phyloP scores from a whole-genome alignment of 768 basidiomycete species.

The Kwoniella pini region DNA sequence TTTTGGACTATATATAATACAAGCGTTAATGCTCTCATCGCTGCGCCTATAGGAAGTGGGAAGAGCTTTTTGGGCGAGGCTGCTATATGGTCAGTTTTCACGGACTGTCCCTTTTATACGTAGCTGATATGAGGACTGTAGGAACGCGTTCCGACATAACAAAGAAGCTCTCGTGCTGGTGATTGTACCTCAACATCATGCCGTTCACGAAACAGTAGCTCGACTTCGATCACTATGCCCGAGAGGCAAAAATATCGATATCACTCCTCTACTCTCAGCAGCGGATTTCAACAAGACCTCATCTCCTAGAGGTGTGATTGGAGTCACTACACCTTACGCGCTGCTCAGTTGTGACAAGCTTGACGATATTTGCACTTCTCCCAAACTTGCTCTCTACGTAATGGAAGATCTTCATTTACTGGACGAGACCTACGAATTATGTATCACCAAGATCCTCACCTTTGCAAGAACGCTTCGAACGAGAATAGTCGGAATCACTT shows the following conservation, averaged over 20 bases:
- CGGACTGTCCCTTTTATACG: neutral
- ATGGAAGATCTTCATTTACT: conserved; percentile 85
- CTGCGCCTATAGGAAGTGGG: conserved; percentile 76
- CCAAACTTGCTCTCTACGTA: conserved; percentile 67
- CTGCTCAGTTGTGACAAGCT: conserved; percentile 33
- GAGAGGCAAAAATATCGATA: conserved; percentile 52
- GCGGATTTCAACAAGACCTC: conserved; percentile 48
- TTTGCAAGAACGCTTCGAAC: conserved; percentile 65
- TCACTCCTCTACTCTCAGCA: conserved; percentile 51
- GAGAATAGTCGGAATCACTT: conserved; percentile 74
- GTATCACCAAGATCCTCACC: conserved; percentile 69
- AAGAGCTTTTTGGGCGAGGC: conserved; percentile 74
- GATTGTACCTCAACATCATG: conserved; percentile 64
- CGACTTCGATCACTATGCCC: conserved; percentile 39
- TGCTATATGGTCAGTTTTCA: conserved; percentile 64
- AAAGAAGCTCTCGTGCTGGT: conserved; percentile 64
- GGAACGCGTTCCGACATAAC: conserved; percentile 62
- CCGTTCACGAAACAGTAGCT: conserved; percentile 61
- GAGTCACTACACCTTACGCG: conserved; percentile 39
- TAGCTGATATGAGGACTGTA: conserved; percentile 46
- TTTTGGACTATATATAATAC: conserved; percentile 80
- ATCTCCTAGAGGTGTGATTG: conserved; percentile 13
- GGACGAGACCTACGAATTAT: conserved; percentile 77
- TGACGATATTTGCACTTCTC: conserved; percentile 36
- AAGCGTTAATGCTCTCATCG: conserved; percentile 67